A percentile compares a stretch with the other conserved stretches of the same genome.
Conservation (phyloP, 1,284 basidiomycete genomes). For the Marasmius fiardii region DNA sequence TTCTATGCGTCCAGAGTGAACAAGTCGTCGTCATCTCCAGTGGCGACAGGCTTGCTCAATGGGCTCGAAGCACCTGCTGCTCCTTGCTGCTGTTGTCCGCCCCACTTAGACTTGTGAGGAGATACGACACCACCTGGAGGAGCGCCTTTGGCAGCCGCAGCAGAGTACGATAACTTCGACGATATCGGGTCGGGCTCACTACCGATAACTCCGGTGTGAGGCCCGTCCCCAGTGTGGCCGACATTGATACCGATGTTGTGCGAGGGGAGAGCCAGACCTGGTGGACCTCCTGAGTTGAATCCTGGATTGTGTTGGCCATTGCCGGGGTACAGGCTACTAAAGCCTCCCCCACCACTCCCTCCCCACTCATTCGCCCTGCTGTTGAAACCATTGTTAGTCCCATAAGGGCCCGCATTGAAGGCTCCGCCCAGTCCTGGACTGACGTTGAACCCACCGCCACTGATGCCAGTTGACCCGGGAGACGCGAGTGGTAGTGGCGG, state of each 20-base stretch:
- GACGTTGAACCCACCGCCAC: slow-evolving; percentile 26
- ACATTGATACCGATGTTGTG: not conserved
- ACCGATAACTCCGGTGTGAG: not conserved
- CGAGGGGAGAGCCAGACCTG: not conserved
- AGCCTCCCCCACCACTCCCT: not conserved
- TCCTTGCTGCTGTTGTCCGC: not conserved
- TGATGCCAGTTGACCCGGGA: slow-evolving; percentile 33
- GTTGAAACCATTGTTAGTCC: not conserved
- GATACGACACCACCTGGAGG: not conserved
- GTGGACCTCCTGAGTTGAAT: not conserved
- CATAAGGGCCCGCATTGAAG: slow-evolving; percentile 14
- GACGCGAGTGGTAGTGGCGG: slow-evolving; percentile 31
- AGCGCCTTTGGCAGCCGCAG: not conserved
- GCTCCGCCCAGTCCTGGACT: slow-evolving; percentile 17
- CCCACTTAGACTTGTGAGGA: not conserved
- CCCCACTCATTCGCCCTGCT: not conserved
- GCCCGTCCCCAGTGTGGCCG: not conserved
- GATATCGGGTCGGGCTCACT: not conserved
- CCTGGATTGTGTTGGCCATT: not conserved
- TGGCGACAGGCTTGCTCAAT: not conserved
- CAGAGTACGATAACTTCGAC: not conserved
- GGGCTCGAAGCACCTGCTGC: not conserved
- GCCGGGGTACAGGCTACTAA: not conserved
- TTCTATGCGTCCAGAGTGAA: slow-evolving; percentile 1
- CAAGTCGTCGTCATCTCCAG: slow-evolving; percentile 1